A percentile compares a stretch with the other conserved stretches of the same genome.
Conservation (phyloP, 2,329 filamentous ascomycete genomes). For the Fusarium armeniacum region DNA sequence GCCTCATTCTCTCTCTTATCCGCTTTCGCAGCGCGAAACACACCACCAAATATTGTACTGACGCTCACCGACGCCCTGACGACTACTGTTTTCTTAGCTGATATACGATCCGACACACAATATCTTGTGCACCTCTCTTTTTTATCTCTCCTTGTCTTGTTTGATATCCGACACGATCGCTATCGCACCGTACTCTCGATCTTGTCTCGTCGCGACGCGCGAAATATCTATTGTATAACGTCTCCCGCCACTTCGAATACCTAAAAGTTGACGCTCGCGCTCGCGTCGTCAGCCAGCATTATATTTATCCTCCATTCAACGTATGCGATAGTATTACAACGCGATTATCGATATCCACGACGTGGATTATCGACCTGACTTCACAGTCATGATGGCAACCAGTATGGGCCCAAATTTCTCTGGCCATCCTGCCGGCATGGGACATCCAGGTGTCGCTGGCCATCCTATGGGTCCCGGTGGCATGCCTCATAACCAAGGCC, state of each 20-base stretch:
- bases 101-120: conserved; percentile 36
- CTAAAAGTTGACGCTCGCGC: conserved; percentile 37
- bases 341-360: conserved; percentile 69
- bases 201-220: conserved; percentile 50
- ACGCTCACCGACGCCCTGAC: conserved; percentile 50
- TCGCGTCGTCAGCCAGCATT: conserved; percentile 32
- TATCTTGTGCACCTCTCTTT: conserved; percentile 6
- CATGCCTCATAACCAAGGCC: conserved; percentile 77
- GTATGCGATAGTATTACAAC: conserved; percentile 61
- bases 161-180: conserved; percentile 35
- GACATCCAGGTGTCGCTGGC: conserved; percentile 76
- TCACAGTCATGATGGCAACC: conserved; percentile 74
- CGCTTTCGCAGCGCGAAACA: conserved; percentile 50
- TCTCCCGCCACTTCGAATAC: conserved; percentile 32
- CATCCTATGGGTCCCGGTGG: conserved; percentile 72
- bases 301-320: conserved; percentile 36
- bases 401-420: conserved; percentile 74
- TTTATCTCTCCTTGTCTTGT: conserved; percentile 27
- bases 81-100: conserved; percentile 39
- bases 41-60: conserved; percentile 40
- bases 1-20: conserved; percentile 43
- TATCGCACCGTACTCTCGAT: conserved; percentile 45
- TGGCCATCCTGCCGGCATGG: conserved; percentile 79
- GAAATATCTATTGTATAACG: conserved; percentile 45
- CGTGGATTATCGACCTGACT: conserved; percentile 67